Conservation (phyloP, 257 asterid species). For the Cynanchum wilfordii region DNA sequence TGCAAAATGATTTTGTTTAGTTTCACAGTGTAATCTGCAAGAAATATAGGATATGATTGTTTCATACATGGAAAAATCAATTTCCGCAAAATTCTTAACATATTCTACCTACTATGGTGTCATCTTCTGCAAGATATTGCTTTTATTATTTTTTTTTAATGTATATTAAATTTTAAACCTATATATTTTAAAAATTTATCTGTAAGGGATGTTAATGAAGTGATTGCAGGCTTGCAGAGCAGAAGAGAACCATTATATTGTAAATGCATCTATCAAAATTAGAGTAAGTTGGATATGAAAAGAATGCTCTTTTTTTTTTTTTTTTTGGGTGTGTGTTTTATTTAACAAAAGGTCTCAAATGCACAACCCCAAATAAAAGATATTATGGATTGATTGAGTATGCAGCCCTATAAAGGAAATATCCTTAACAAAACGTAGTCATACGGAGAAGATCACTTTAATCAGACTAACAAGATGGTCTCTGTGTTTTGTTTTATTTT, state of each 20-base stretch:
- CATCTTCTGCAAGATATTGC: no score
- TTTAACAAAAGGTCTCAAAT: neutral
- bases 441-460: neutral
- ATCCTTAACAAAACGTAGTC: neutral
- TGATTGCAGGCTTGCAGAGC: neutral
- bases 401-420: neutral
- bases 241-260: neutral
- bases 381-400: neutral
- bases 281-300: neutral
- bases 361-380: neutral
- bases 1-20: neutral
- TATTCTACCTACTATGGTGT: neutral
- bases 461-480: neutral
- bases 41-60: neutral
- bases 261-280: neutral
- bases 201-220: neutral
- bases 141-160: no score
- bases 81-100: neutral
- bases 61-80: neutral
- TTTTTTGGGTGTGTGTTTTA: neutral
- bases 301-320: neutral
- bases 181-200: neutral
- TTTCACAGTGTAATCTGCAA: neutral
- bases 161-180: no score
- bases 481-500: neutral